These are phyloP conservation scores for Panicum virgatum DNA, from an alignment of 202 grass and related monocot genomes.

Conservation along the genomic window DNA sequence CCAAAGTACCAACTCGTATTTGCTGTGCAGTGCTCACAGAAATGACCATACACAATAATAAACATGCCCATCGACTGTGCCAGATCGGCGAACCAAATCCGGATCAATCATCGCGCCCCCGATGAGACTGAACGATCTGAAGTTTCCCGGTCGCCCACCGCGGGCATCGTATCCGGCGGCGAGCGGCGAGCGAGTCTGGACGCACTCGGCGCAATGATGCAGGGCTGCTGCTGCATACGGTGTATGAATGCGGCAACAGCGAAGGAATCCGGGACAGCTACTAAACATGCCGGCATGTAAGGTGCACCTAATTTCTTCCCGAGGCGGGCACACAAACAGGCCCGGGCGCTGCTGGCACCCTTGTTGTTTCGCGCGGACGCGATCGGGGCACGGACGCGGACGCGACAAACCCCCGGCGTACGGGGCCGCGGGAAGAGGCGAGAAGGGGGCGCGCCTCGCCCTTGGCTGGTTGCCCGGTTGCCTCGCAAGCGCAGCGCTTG, in stretches of 20 bases:
- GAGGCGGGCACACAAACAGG: not conserved
- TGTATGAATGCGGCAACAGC: not conserved
- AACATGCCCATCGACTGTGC: not conserved
- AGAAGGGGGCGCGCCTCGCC: not conserved
- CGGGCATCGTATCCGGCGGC: not conserved
- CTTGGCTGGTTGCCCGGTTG: not conserved
- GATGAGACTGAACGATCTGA: not conserved
- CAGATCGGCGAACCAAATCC: not conserved
- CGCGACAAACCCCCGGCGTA: conserved; percentile 9
- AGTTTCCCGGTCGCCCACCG: not conserved
- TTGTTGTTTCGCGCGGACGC: conserved; percentile 35
- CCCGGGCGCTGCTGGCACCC: not conserved
- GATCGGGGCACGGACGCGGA: conserved; percentile 35
- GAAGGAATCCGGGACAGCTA: not conserved
- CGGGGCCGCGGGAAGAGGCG: conserved; percentile 43
- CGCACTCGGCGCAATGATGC: conserved; percentile 12
- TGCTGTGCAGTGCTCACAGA: not conserved
- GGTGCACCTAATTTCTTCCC: conserved; percentile 22
- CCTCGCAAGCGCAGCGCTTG: conserved; percentile 22
- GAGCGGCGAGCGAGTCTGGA: not conserved
- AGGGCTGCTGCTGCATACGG: not conserved
- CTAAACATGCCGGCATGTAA: not conserved
- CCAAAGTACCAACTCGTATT: not conserved
- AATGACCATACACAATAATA: not conserved
- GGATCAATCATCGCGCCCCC: not conserved